Base-by-base conservation (phyloP, 2,329 filamentous ascomycete genomes). In the Fusarium redolens region DNA sequence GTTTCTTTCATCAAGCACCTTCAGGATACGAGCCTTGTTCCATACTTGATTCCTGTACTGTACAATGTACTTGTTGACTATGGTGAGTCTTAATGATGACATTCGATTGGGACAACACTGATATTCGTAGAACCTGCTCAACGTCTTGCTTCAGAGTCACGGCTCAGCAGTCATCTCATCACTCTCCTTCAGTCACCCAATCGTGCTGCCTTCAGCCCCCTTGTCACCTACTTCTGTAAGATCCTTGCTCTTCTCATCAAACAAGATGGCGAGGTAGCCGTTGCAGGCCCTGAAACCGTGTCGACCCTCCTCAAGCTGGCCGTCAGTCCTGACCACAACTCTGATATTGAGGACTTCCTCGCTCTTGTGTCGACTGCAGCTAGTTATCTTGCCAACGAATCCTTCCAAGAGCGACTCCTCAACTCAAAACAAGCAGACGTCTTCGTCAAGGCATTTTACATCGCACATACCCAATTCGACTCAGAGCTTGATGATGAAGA, bases 41-140 rank as follows among this genome's bases (percentile, higher is more conserved):
- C 83, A 0, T 88, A 89, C 76, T 84, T 85, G 40, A 85, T 91
- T 44, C 88, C 89, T 0, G 90, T 91, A 12, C 80, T 92, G 7
- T 90, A 87, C 79, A 92, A 92, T 75, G 84, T 91, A 52, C 86
- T 89, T 61, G 85, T 91, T 18, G 90, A 92, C 77, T 91, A 90
- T 76, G 88, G 89, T 91, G 78, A 80, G 48, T 38, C 18, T 12
- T 22, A 4, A 6, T 30, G 20, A 41, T n/a, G 8, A n/a, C 5
- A 7, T 12, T 30, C 5, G 25, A 10, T 4, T 18, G 2, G 9
- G 20, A 2, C 6, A 15, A 30, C 13, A 30, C 68, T 76, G 12
- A 78, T 35, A 31, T 14, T 1, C 11, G 4, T 60, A 91, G 89
- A 88, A 71, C 86, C 88, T 7, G 88, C 89, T 20, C 90, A 92